phyloP scores from a whole-genome alignment of 2,329 filamentous ascomycete species.

The Rachicladosporium sp. region DNA sequence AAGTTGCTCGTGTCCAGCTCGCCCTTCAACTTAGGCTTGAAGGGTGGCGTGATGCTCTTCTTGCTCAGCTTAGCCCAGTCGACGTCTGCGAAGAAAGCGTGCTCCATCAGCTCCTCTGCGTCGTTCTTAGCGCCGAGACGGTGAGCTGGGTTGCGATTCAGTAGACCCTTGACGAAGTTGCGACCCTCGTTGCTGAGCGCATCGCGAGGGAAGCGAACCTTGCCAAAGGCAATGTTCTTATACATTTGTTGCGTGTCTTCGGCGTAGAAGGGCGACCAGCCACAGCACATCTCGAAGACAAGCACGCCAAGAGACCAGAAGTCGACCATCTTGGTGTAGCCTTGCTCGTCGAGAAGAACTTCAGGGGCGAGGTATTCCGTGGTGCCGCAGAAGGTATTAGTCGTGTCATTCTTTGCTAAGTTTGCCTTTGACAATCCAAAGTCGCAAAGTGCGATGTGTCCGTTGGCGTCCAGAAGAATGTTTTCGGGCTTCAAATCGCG shows the following conservation, averaged over 20 bases:
- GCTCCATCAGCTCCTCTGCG: conserved; percentile 84
- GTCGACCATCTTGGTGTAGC: conserved; percentile 99
- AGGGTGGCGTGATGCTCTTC: conserved; percentile 89
- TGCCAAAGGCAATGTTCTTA: conserved; percentile 99
- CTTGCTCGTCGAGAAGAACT: conserved; percentile 86
- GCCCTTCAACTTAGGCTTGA: conserved; percentile 94
- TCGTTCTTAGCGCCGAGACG: conserved; percentile 74
- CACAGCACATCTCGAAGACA: conserved; percentile 99
- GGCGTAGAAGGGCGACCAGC: conserved; percentile 97
- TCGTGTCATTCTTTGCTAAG: conserved; percentile 90
- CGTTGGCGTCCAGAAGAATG: conserved; percentile 90
- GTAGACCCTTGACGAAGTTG: conserved; percentile 93
- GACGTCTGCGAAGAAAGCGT: conserved; percentile 88
- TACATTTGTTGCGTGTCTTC: conserved; percentile 99
- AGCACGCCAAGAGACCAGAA: conserved; percentile 97
- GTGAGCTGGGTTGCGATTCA: conserved; percentile 95
- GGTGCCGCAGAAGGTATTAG: conserved; percentile 96
- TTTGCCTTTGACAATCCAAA: conserved; percentile 98
- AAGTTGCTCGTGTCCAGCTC: conserved; percentile 97
- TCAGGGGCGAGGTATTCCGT: conserved; percentile 96
- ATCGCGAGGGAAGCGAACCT: conserved; percentile 90
- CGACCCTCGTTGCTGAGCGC: conserved; percentile 87
- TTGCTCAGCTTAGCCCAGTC: conserved; percentile 80
- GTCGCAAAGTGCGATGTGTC: conserved; percentile 93
- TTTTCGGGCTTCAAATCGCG: conserved; percentile 96